phyloP scores from a whole-genome alignment of 176 grass and related monocot species.

The Paspalum vaginatum region DNA sequence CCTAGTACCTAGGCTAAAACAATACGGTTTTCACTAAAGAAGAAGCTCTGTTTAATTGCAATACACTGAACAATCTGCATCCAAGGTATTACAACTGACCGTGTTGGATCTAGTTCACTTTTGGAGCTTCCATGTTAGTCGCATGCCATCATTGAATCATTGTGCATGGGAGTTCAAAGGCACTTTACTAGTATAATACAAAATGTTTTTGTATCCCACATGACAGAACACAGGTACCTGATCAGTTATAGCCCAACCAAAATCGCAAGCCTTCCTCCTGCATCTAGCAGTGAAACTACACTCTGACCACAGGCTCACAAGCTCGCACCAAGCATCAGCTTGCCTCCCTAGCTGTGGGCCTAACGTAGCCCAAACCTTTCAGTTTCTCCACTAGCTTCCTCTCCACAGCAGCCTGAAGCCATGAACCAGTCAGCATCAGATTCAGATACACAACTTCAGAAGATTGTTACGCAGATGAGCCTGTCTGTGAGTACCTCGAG shows the following conservation, averaged over 20 bases:
- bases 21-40: no score
- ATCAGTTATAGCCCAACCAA: background rate
- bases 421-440: background rate
- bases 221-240: background rate
- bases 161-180: no score
- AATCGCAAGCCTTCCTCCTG: background rate
- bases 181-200: no score
- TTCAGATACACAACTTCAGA: background rate
- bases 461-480: background rate
- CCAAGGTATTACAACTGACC: no score
- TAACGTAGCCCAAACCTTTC: constrained; percentile 63
- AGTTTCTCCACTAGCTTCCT: constrained; percentile 84
- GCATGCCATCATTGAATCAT: no score
- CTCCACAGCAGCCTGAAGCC: constrained; percentile 73
- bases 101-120: no score
- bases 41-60: no score
- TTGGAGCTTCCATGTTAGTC: no score
- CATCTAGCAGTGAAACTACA: background rate
- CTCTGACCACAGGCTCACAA: background rate
- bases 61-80: no score
- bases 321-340: constrained; percentile 9
- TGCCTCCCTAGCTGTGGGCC: constrained; percentile 9
- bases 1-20: no score
- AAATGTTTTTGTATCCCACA: no score
- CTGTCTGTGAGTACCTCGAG: constrained; percentile 59